These are phyloP conservation scores for Bruguiera sexangula DNA, from an alignment of 345 rosid species.

Conservation along the genomic window DNA sequence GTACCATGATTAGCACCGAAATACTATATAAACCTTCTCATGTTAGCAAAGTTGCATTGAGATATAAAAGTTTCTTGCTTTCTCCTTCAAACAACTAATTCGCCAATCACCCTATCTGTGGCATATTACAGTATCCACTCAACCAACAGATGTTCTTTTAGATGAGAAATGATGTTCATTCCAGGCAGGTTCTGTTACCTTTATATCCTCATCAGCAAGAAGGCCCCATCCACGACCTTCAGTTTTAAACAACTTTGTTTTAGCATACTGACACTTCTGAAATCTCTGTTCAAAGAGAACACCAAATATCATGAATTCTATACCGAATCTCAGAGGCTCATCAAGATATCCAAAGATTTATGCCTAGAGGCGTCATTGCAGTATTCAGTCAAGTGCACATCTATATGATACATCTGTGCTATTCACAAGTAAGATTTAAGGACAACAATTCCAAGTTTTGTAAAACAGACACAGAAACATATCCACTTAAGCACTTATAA, in stretches of 20 bases:
- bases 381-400: too few relatives aligned
- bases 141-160: neutral
- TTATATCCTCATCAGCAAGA: slow-evolving; percentile 71
- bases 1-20: neutral
- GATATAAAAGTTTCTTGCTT: neutral
- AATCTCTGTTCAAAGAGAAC: slow-evolving; percentile 52
- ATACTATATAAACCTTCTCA: neutral
- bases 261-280: slow-evolving; percentile 79
- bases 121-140: neutral
- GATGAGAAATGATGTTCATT: neutral
- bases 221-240: slow-evolving; percentile 95
- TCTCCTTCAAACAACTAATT: neutral
- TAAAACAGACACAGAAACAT: too few relatives aligned
- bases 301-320: neutral
- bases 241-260: slow-evolving; percentile 62
- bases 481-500: too few relatives aligned
- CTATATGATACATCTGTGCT: too few relatives aligned
- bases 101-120: neutral
- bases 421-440: too few relatives aligned
- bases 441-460: too few relatives aligned
- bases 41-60: neutral
- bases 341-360: too few relatives aligned
- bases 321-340: neutral
- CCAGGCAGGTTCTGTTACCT: slow-evolving; percentile 40
- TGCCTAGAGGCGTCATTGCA: too few relatives aligned